Conservation (phyloP, 2,329 filamentous ascomycete genomes). For the Pestalotiopsis sp. region DNA sequence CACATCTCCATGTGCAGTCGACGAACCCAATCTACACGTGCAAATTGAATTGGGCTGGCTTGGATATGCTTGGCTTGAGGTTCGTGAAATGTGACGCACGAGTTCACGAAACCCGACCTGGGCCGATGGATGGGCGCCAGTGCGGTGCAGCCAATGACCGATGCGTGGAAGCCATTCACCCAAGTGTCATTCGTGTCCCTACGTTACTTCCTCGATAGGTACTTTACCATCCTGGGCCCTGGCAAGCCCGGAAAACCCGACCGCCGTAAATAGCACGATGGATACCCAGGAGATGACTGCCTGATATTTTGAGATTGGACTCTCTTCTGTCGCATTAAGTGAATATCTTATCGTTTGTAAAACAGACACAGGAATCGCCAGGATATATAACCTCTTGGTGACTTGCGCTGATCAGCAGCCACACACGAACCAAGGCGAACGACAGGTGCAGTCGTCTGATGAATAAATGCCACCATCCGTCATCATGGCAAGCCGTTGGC, state of each 20-base stretch:
- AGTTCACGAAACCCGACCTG: neutral
- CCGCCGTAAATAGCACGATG: neutral
- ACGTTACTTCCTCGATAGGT: neutral
- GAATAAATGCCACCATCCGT: no score
- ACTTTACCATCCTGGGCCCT: neutral
- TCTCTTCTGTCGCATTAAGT: neutral
- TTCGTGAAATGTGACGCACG: no score
- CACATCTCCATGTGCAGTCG: neutral
- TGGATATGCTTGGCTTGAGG: no score
- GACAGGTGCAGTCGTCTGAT: neutral
- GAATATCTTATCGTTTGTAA: neutral
- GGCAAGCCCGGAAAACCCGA: neutral
- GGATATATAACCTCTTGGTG: neutral
- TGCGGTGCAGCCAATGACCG: no score
- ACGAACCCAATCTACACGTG: neutral
- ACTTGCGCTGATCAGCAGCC: neutral
- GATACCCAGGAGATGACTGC: neutral
- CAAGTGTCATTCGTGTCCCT: no score
- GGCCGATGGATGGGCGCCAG: neutral
- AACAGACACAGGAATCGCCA: neutral
- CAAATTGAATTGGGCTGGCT: neutral
- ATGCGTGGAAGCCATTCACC: no score
- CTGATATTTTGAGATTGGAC: neutral
- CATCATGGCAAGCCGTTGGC: neutral
- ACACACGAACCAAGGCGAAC: neutral